Conservation (phyloP, 2,329 filamentous ascomycete species). For the Byssothecium circinans region DNA sequence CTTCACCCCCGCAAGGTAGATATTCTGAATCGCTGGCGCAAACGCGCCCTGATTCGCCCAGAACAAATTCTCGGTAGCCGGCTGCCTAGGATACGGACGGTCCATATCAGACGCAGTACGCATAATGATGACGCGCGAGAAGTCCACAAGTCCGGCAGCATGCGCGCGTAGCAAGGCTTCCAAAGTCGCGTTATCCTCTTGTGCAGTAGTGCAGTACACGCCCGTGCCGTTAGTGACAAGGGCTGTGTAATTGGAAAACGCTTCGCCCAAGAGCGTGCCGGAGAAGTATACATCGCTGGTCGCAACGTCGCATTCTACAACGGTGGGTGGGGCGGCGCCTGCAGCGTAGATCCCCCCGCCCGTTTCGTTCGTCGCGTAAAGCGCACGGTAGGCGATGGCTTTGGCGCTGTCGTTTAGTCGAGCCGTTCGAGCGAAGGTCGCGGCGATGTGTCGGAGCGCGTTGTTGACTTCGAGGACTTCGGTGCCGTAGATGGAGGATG, state of each 20-base stretch:
- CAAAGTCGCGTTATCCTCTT: slow-evolving; percentile 43
- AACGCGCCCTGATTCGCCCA: slow-evolving; percentile 65
- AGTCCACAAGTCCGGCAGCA: slow-evolving; percentile 32
- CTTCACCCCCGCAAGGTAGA: slow-evolving; percentile 65
- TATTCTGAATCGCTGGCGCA: slow-evolving; percentile 63
- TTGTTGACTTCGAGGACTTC: slow-evolving; percentile 49
- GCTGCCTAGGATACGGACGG: slow-evolving; percentile 61
- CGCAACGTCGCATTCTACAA: slow-evolving; percentile 36
- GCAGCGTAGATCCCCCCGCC: slow-evolving; percentile 25
- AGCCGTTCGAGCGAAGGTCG: slow-evolving; percentile 37
- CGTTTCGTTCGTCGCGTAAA: slow-evolving; percentile 25
- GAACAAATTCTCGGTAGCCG: slow-evolving; percentile 62
- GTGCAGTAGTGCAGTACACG: slow-evolving; percentile 39
- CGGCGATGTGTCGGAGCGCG: slow-evolving; percentile 39
- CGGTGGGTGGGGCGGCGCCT: slow-evolving; percentile 25
- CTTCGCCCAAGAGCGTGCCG: slow-evolving; percentile 29
- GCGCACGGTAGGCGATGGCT: slow-evolving; percentile 42
- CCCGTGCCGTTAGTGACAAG: slow-evolving; percentile 41
- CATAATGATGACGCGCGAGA: slow-evolving; percentile 39
- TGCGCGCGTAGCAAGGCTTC: slow-evolving; percentile 36
- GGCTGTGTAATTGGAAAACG: slow-evolving; percentile 31
- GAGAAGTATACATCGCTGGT: slow-evolving; percentile 36
- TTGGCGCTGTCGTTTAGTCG: slow-evolving; percentile 41
- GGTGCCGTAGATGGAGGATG: slow-evolving; percentile 44
- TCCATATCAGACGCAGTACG: slow-evolving; percentile 67